phyloP scores from a whole-genome alignment of 306 rosid species.

The Cicer pinnatifidum region DNA sequence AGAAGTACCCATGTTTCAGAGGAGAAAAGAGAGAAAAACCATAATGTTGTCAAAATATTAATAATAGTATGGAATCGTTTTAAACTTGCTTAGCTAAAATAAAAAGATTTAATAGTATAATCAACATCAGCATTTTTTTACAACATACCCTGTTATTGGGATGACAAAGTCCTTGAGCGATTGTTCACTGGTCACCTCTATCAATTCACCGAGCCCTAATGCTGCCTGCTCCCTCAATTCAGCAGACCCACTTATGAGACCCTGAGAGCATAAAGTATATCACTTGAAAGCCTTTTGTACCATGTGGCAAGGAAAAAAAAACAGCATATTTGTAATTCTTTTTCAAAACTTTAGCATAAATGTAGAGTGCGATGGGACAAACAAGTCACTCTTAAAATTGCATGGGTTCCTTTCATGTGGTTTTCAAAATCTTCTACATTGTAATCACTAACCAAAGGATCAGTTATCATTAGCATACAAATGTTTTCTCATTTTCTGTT shows the following conservation, averaged over 20 bases:
- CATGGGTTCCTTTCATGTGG: background rate
- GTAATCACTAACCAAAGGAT: background rate
- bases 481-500: background rate
- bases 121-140: constrained; percentile 17
- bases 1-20: no score
- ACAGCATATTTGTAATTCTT: background rate
- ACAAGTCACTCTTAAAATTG: background rate
- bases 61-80: background rate
- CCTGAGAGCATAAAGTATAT: constrained; percentile 53
- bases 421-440: background rate
- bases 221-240: constrained; percentile 98
- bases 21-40: background rate
- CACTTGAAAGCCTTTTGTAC: background rate
- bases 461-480: background rate
- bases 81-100: background rate
- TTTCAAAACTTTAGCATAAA: no score
- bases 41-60: background rate
- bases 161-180: constrained; percentile 87
- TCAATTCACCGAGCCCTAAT: constrained; percentile 92
- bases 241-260: constrained; percentile 90
- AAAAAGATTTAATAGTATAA: constrained; percentile 29
- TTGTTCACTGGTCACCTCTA: constrained; percentile 92
- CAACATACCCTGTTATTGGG: constrained; percentile 88
- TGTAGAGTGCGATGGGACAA: background rate
- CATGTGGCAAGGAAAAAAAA: background rate